Percentiles rank a stretch among this genome's conserved stretches.
These are phyloP conservation scores for Beauveria medogensis DNA, from an alignment of 2,329 filamentous ascomycete genomes.

Conservation along the genomic window DNA sequence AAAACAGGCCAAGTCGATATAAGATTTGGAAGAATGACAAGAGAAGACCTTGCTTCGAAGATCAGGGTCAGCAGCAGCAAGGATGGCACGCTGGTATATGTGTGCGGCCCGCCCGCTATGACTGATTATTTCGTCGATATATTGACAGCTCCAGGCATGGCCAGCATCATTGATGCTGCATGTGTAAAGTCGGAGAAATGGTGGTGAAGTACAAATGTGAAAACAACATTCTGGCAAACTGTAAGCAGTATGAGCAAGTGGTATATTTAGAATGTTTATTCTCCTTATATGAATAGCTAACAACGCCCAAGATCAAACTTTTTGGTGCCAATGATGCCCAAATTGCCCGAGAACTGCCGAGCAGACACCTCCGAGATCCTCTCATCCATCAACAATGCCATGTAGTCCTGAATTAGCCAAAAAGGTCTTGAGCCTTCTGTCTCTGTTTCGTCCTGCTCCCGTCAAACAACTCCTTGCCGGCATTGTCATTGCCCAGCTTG, in stretches of 20 bases:
- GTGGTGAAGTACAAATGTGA: slow-evolving; percentile 39
- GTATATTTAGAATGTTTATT: neutral
- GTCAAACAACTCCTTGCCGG: slow-evolving; percentile 59
- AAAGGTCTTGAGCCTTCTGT: slow-evolving; percentile 65
- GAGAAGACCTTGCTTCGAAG: slow-evolving; percentile 33
- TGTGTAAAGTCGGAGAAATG: slow-evolving; percentile 54
- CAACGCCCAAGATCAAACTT: neutral
- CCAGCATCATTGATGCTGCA: slow-evolving; percentile 32
- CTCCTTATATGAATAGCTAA: neutral
- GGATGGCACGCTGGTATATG: slow-evolving; percentile 46
- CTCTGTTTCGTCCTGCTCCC: slow-evolving; percentile 47
- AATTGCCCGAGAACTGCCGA: neutral
- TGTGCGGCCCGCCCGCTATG: slow-evolving; percentile 62
- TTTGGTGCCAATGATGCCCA: neutral
- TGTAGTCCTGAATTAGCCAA: slow-evolving; percentile 24
- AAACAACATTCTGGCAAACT: neutral
- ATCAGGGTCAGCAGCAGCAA: slow-evolving; percentile 25
- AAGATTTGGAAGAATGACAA: slow-evolving; percentile 32
- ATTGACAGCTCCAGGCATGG: slow-evolving; percentile 25
- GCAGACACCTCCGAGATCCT: neutral
- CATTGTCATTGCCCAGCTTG: slow-evolving; percentile 41
- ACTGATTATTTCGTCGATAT: slow-evolving; percentile 55
- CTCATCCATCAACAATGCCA: neutral
- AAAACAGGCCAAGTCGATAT: slow-evolving; percentile 14
- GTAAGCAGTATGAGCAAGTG: neutral